These are phyloP conservation scores for Agrocybe praecox DNA, from an alignment of 768 basidiomycete genomes.

Conservation along the genomic window DNA sequence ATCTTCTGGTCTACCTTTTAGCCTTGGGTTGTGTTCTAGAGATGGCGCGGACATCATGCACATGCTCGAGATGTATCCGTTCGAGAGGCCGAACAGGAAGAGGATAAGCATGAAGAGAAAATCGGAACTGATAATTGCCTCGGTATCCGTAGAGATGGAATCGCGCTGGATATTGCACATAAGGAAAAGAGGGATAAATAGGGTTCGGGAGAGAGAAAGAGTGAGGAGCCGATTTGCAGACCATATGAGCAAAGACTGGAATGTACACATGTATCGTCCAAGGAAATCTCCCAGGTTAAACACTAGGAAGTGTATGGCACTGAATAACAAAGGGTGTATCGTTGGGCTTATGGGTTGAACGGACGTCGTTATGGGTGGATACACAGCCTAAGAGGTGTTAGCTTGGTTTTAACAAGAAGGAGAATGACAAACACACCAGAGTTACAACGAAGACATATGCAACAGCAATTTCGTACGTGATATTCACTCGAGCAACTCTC, in stretches of 20 bases:
- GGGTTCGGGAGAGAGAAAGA: conserved; percentile 67
- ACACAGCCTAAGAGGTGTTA: conserved; percentile 63
- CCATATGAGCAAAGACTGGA: conserved; percentile 70
- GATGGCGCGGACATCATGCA: conserved; percentile 87
- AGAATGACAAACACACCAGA: conserved; percentile 51
- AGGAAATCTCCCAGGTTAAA: conserved; percentile 75
- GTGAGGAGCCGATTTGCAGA: conserved; percentile 61
- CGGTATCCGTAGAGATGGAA: conserved; percentile 25
- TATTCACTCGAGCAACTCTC: conserved; percentile 64
- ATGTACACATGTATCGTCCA: conserved; percentile 70
- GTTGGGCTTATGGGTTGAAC: conserved; percentile 65
- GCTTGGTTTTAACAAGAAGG: neutral
- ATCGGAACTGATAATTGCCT: conserved; percentile 76
- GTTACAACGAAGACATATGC: conserved; percentile 80
- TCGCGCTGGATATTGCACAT: conserved; percentile 80
- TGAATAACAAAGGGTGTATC: conserved; percentile 84
- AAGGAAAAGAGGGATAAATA: conserved; percentile 89
- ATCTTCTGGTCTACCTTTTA: conserved; percentile 72
- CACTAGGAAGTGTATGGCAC: conserved; percentile 72
- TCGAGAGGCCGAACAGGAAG: conserved; percentile 73
- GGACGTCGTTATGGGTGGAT: conserved; percentile 82
- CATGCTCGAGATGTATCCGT: conserved; percentile 78
- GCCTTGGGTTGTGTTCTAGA: conserved; percentile 72
- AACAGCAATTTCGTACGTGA: conserved; percentile 69
- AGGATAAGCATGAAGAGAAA: conserved; percentile 73